Conservation (phyloP, 257 asterid species). For the Echium plantagineum region DNA sequence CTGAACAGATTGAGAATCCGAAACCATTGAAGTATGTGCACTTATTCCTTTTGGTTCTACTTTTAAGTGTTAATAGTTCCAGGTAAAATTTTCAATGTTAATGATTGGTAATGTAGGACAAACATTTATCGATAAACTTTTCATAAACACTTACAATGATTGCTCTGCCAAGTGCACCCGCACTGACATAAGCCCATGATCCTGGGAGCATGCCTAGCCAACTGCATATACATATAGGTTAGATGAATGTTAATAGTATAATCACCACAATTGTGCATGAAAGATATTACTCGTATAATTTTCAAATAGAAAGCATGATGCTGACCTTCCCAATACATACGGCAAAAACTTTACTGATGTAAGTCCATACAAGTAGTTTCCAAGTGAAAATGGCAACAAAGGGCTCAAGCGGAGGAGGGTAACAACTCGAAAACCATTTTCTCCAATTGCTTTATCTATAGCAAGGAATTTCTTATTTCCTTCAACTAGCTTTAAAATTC, state of each 20-base stretch:
- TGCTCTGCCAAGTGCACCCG: constrained; percentile 96
- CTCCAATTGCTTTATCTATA: constrained; percentile 94
- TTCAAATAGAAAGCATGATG: background rate
- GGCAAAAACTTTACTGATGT: constrained; percentile 64
- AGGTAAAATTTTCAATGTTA: too few species aligned
- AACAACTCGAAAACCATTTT: constrained; percentile 77
- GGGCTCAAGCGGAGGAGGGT: constrained; percentile 99
- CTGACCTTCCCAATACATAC: constrained; percentile 55
- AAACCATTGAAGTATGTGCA: too few species aligned
- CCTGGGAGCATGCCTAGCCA: constrained; percentile 99
- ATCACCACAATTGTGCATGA: too few species aligned
- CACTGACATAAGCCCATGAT: constrained; percentile 96
- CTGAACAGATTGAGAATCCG: too few species aligned
- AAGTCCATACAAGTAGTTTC: constrained; percentile 89
- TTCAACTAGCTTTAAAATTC: constrained; percentile 90
- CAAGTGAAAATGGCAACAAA: constrained; percentile 90
- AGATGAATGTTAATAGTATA: too few species aligned
- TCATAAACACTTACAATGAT: constrained; percentile 54
- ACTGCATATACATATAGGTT: constrained; percentile 28
- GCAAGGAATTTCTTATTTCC: constrained; percentile 93
- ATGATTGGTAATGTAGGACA: too few species aligned
- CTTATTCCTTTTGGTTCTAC: too few species aligned
- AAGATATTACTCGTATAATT: too few species aligned
- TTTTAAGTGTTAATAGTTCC: too few species aligned
- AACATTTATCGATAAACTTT: too few species aligned